These are phyloP conservation scores for Insectozyma bohioensis DNA, from an alignment of 1,139 yeast species.

Conservation along the genomic window DNA sequence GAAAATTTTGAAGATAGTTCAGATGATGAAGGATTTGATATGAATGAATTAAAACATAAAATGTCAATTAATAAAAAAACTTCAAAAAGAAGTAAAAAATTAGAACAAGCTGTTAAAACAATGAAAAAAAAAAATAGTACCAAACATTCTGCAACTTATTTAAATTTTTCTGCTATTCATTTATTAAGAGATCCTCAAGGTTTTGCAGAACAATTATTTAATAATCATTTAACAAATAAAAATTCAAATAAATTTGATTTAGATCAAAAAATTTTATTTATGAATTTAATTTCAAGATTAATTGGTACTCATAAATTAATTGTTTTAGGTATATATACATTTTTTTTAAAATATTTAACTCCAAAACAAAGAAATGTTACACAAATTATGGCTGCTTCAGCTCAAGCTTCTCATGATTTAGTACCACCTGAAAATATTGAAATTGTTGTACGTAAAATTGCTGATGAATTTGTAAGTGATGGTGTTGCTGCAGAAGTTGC, in stretches of 20 bases:
- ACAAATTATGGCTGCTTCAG: constrained; percentile 93
- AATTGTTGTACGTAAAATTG: constrained; percentile 82
- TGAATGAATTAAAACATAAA: constrained; percentile 71
- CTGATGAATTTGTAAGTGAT: constrained; percentile 96
- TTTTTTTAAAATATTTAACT: constrained; percentile 81
- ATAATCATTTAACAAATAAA: constrained; percentile 68
- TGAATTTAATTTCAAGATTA: constrained; percentile 83
- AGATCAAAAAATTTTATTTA: constrained; percentile 84
- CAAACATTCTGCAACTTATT: constrained; percentile 62
- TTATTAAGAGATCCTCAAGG: constrained; percentile 96
- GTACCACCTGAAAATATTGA: constrained; percentile 92
- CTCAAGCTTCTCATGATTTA: constrained; percentile 94
- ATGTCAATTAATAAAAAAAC: constrained; percentile 82
- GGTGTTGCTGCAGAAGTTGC: constrained; percentile 99
- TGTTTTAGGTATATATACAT: constrained; percentile 85
- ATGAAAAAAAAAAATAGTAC: constrained; percentile 58
- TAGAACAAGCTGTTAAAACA: constrained; percentile 68
- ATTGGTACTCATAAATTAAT: constrained; percentile 94
- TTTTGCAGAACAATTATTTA: constrained; percentile 82
- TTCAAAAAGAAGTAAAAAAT: constrained; percentile 73
- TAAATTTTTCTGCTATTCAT: constrained; percentile 94
- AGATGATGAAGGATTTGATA: constrained; percentile 72
- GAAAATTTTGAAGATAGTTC: constrained; percentile 72
- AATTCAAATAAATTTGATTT: constrained; percentile 66
- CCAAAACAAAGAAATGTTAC: constrained; percentile 95